A percentile compares a stretch with the other conserved stretches of the same genome.
Conservation (phyloP, 2,329 filamentous ascomycete species). For the Blastomyces parvus region DNA sequence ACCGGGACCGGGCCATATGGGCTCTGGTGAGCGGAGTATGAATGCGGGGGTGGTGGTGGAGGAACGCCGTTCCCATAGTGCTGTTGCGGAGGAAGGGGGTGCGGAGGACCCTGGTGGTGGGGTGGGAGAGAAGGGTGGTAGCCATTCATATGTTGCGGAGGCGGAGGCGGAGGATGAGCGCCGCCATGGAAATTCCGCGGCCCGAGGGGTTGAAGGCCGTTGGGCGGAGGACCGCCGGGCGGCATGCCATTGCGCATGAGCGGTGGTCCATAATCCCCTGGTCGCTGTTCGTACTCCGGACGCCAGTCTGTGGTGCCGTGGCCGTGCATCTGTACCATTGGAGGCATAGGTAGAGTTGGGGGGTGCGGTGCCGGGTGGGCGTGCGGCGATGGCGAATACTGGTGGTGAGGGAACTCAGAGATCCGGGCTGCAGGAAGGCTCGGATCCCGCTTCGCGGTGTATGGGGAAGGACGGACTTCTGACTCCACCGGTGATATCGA, state of each 20-base stretch:
- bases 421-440: conserved; percentile 27
- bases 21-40: conserved; percentile 30
- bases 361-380: conserved; percentile 14
- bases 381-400: conserved; percentile 23
- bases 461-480: conserved; percentile 24
- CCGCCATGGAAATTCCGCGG: conserved; percentile 35
- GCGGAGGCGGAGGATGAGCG: conserved; percentile 36
- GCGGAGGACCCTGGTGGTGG: conserved; percentile 21
- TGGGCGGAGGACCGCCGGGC: conserved; percentile 15
- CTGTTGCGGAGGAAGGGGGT: conserved; percentile 18
- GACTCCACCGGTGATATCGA: conserved; percentile 22
- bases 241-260: conserved; percentile 26
- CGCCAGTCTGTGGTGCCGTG: conserved; percentile 26
- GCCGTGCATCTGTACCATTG: conserved; percentile 23
- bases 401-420: conserved; percentile 24
- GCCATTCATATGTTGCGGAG: conserved; percentile 46
- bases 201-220: conserved; percentile 22
- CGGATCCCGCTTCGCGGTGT: conserved; percentile 25
- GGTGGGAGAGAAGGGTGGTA: conserved; percentile 27
- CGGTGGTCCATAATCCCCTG: conserved; percentile 23
- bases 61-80: conserved; percentile 26
- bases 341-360: conserved; percentile 14
- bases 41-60: conserved; percentile 27
- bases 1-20: conserved; percentile 31
- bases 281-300: conserved; percentile 29